Conservation (phyloP, 371 early-diverging fungal species). For the Circinella minor region DNA sequence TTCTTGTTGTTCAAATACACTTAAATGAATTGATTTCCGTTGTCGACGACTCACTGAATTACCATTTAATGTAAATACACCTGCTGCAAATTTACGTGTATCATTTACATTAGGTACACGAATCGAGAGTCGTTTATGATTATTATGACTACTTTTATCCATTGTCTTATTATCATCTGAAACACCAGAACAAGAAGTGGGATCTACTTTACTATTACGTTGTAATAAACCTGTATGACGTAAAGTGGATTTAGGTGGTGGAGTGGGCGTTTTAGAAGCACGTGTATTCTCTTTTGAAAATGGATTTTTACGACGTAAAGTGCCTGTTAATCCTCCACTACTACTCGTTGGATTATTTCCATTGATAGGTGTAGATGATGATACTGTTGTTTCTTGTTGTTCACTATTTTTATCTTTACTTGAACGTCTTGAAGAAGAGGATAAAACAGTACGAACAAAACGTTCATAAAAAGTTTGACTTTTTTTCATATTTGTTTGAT, state of each 20-base stretch:
- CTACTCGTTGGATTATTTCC: background rate
- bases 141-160: background rate
- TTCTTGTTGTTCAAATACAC: conserved; percentile 31
- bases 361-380: conserved; percentile 11
- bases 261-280: conserved; percentile 23
- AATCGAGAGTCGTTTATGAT: conserved; percentile 40
- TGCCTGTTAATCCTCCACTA: conserved; percentile 30
- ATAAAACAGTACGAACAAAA: conserved; percentile 36
- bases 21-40: conserved; percentile 47
- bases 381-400: conserved; percentile 11
- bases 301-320: conserved; percentile 47
- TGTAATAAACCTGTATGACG: conserved; percentile 28
- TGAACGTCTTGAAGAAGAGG: conserved; percentile 29
- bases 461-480: conserved; percentile 48
- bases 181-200: conserved; percentile 10
- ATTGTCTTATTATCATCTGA: background rate
- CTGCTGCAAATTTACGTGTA: conserved; percentile 37
- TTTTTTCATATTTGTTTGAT: conserved; percentile 31
- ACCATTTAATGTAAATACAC: conserved; percentile 30
- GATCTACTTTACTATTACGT: conserved; percentile 39
- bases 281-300: conserved; percentile 26
- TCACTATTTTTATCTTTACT: conserved; percentile 26
- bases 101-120: conserved; percentile 37
- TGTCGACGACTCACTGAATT: conserved; percentile 27
- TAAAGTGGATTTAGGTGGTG: conserved; percentile 35